phyloP scores from a whole-genome alignment of 1,284 basidiomycete genomes.

The Schizophyllum amplum region DNA sequence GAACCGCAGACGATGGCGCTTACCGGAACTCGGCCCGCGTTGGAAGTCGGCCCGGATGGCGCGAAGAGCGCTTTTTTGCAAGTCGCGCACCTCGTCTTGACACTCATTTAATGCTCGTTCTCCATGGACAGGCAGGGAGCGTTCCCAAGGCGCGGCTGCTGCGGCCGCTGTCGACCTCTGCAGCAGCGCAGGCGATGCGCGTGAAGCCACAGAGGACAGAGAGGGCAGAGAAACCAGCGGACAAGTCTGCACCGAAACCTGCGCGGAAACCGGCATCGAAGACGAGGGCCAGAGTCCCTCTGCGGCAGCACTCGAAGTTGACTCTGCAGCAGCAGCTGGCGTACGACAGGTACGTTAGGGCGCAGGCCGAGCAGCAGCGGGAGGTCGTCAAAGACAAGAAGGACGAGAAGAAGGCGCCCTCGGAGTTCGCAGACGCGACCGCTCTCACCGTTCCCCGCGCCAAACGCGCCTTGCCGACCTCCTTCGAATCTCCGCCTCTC shows the following conservation, averaged over 20 bases:
- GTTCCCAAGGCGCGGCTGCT: neutral
- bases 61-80: neutral
- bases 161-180: neutral
- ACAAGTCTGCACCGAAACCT: neutral
- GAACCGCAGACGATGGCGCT: neutral
- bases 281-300: neutral
- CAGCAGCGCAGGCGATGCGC: neutral
- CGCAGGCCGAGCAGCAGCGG: neutral
- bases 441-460: neutral
- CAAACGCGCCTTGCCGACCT: neutral
- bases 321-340: neutral
- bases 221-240: neutral
- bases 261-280: neutral
- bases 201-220: no score
- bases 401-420: neutral
- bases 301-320: neutral
- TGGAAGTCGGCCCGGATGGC: neutral
- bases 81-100: neutral
- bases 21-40: neutral
- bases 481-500: slow-evolving; percentile 60
- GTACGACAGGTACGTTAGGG: neutral
- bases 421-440: neutral
- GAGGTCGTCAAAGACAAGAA: neutral
- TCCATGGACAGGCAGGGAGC: neutral
- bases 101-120: neutral